Percentiles rank a stretch among this genome's conserved stretches.
Evolutionary conservation across 1,284 basidiomycete genomes (phyloP).

Genomic region (Tylopilus orsonianus): DNA sequence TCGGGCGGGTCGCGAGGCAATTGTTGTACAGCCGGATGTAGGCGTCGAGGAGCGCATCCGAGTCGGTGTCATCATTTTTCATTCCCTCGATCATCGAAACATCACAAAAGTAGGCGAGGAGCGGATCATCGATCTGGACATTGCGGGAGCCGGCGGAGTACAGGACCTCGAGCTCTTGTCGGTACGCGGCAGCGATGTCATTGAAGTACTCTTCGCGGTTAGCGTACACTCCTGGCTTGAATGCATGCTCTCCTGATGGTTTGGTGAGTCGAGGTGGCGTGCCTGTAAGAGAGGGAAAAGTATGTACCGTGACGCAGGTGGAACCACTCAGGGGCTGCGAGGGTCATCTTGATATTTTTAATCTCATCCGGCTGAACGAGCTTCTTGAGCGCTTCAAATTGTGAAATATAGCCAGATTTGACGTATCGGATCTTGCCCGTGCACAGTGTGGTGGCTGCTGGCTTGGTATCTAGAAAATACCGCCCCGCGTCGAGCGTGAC

Average conservation of each 20-base stretch:
- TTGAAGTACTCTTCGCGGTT: conserved; percentile 67
- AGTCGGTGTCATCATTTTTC: conserved; percentile 58
- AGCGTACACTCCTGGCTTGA: conserved; percentile 16
- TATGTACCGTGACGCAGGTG: conserved; percentile 63
- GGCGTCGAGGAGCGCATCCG: conserved; percentile 61
- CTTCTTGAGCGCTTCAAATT: conserved; percentile 59
- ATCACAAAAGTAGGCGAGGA: conserved; percentile 67
- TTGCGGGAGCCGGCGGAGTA: conserved; percentile 74
- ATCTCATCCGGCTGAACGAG: conserved; percentile 60
- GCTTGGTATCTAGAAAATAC: conserved; percentile 43
- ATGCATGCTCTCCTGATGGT: conserved; percentile 24
- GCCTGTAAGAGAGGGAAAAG: neutral
- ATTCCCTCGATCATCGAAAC: conserved; percentile 62
- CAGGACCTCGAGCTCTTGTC: conserved; percentile 68
- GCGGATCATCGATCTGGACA: conserved; percentile 76
- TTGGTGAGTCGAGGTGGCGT: neutral
- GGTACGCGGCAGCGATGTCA: conserved; percentile 70
- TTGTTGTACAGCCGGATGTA: conserved; percentile 75
- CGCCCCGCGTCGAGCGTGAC: conserved; percentile 35
- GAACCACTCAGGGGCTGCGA: conserved; percentile 77
- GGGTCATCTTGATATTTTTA: conserved; percentile 67
- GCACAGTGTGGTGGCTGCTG: conserved; percentile 50
- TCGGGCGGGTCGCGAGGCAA: conserved; percentile 55
- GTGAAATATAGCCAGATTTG: conserved; percentile 61
- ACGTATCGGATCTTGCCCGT: conserved; percentile 61